Conservation (phyloP, 305 asterid genomes). For the Coffea humblotiana region DNA sequence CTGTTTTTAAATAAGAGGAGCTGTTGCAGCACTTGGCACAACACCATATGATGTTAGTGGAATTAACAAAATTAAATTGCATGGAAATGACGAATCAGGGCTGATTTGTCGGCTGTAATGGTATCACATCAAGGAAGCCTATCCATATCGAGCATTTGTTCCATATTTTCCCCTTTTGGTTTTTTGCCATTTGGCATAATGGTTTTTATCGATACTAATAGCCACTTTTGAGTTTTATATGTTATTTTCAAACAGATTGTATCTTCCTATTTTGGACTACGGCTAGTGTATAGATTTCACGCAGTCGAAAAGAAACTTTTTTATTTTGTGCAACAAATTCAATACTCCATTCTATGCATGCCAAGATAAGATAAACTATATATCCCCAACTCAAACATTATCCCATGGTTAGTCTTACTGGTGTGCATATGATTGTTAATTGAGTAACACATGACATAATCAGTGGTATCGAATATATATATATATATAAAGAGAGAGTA, state of each 20-base stretch:
- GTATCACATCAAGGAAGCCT: background rate
- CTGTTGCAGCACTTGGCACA: constrained; percentile 7
- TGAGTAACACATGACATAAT: background rate
- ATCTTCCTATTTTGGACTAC: background rate
- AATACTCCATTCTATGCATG: background rate
- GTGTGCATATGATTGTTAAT: background rate
- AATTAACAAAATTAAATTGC: background rate
- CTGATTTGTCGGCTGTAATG: background rate
- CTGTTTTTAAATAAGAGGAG: constrained; percentile 10
- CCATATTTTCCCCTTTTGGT: background rate
- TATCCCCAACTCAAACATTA: background rate
- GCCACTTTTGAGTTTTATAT: background rate
- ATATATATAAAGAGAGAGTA: too few species aligned
- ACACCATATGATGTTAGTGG: too few species aligned
- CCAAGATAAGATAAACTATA: background rate
- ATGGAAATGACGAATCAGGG: background rate
- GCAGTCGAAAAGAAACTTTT: too few species aligned
- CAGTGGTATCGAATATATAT: background rate
- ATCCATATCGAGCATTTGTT: background rate
- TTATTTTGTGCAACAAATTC: background rate
- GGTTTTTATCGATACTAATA: background rate
- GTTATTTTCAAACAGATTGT: background rate
- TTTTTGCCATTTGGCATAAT: background rate
- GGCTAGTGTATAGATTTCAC: background rate
- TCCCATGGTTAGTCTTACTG: background rate